phyloP scores from a whole-genome alignment of 75 land plant genomes.

The Selaginella moellendorffii region DNA sequence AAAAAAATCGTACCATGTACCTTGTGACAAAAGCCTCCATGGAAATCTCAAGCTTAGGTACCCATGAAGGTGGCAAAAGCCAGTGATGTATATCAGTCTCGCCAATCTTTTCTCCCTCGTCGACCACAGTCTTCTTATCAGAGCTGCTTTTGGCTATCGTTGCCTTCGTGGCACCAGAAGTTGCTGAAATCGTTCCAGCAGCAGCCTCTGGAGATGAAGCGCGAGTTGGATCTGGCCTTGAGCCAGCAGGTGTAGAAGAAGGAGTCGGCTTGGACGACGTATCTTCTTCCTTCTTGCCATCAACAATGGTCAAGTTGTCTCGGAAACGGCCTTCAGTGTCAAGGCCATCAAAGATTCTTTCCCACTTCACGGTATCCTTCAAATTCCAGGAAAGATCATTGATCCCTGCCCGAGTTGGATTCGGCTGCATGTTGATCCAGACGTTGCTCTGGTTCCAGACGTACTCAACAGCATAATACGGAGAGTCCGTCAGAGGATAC shows the following conservation, averaged over 20 bases:
- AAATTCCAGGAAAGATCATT: conserved; percentile 24
- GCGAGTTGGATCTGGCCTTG: not conserved
- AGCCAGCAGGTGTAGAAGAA: not conserved
- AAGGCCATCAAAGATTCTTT: conserved; percentile 17
- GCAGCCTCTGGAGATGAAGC: not conserved
- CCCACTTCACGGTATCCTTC: conserved; percentile 20
- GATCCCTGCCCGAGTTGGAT: conserved; percentile 16
- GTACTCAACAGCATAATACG: conserved; percentile 31
- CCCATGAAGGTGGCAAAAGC: conserved; percentile 26
- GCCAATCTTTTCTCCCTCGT: conserved; percentile 4
- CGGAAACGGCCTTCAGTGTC: not conserved
- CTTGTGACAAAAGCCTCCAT: conserved; percentile 23
- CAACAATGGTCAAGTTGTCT: not conserved
- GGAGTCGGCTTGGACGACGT: not conserved
- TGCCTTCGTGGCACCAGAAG: not conserved
- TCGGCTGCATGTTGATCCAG: conserved; percentile 33
- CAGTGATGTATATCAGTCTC: conserved; percentile 18
- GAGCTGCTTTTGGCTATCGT: not conserved
- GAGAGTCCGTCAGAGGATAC: conserved; percentile 4
- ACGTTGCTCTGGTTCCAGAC: conserved; percentile 21
- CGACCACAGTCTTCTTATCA: not conserved
- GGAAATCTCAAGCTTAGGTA: conserved; percentile 18
- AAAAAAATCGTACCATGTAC: not conserved
- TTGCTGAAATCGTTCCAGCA: not conserved
- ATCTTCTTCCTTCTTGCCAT: not conserved